A percentile compares a stretch with the other conserved stretches of the same genome.
Conservation (phyloP, 345 rosid species). For the Rhizophora mangle region DNA sequence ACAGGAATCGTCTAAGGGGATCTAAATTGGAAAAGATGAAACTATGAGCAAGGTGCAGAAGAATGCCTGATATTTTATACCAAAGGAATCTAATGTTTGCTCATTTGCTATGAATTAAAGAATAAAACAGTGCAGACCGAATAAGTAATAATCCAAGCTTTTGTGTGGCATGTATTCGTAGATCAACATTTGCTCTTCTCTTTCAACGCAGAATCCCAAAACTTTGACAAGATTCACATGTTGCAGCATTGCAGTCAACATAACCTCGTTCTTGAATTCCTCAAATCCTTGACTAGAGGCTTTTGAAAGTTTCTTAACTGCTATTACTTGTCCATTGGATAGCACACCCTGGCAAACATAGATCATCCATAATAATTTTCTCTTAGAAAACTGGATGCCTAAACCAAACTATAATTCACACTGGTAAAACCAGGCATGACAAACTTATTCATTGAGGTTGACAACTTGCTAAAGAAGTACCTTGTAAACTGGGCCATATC, state of each 20-base stretch:
- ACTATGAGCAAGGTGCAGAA: background rate
- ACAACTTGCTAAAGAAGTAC: conserved; percentile 2
- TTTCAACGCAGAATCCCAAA: conserved; percentile 33
- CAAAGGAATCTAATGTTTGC: too few species aligned
- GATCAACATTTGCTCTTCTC: conserved; percentile 37
- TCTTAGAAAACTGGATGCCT: background rate
- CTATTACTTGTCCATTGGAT: conserved; percentile 27
- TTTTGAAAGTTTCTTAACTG: conserved; percentile 41
- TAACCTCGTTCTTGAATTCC: conserved; percentile 40
- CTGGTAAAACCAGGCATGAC: too few species aligned
- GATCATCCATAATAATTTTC: too few species aligned
- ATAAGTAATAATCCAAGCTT: conserved; percentile 36
- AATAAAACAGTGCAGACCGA: conserved; percentile 13
- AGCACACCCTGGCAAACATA: conserved; percentile 24
- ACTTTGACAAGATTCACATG: conserved; percentile 35
- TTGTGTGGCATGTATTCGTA: conserved; percentile 38
- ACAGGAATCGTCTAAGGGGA: conserved; percentile 6
- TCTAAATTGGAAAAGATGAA: conserved; percentile 17
- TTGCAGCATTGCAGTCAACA: conserved; percentile 35
- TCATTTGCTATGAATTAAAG: background rate
- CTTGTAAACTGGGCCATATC: conserved; percentile 44
- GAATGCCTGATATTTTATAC: background rate
- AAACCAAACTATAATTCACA: too few species aligned
- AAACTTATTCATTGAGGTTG: too few species aligned
- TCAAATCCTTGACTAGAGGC: conserved; percentile 36